Evolutionary conservation across 345 rosid genomes (phyloP), one percentile per base, ranked within the genome.

Genomic region (Viola odorata): DNA sequence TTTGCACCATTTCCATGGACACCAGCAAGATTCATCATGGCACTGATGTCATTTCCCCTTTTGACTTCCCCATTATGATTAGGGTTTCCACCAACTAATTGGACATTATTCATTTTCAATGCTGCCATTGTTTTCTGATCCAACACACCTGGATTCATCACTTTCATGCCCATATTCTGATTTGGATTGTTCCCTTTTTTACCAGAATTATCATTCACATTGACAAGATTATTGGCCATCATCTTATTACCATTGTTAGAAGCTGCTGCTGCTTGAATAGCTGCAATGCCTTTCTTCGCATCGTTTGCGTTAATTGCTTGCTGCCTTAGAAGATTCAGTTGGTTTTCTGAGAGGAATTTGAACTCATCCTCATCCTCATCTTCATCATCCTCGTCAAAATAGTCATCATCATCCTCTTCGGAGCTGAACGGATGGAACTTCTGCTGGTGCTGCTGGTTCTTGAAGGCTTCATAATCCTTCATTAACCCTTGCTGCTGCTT

Each of bases 11-110:
- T 73, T 52, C 76, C 81, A 42, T 58, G 72, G 10, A 71, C 72
- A 38, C 81, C 79, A 45, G 85, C 80, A 37, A 78, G 84, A 49
- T 75, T 77, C 83, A 85, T 75, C 64, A 87, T 74, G 45, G 84
- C 49, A 50, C 64, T 74, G 1, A 78, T 58, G 49, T 85, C 91
- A 65, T 75, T 81, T 52, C 57, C 68, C 60, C 71, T 62, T 51
- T 65, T 78, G 37, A 56, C 77, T 40, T 77, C 81, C 9, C 67
- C 63, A 50, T 40, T 45, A 45, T 23, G 32, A 23, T 48, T 66
- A 3, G 53, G 55, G 61, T 14, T 54, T 36, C 72, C 75, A 39
- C 69, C 84, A 13, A 56, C 68, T 10, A 68, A 38, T n/a, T 69
- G 73, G 39, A 65, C 79, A 70, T 67, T 78, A 63, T 73, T 80